phyloP scores from a whole-genome alignment of 331 rosid species.

The Telfairia occidentalis region DNA sequence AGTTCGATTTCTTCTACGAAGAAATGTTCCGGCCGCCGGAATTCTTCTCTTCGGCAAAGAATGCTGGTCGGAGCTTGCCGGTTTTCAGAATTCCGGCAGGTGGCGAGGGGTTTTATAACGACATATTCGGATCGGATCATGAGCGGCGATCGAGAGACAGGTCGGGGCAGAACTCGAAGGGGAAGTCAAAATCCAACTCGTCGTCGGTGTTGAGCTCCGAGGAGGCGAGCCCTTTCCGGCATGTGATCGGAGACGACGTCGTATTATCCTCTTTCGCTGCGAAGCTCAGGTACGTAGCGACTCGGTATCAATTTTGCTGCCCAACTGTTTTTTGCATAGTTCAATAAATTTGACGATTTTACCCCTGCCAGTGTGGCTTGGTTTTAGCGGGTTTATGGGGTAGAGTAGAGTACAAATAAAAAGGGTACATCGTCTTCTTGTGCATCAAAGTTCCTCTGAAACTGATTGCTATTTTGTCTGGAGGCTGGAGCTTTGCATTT shows the following conservation, averaged over 20 bases:
- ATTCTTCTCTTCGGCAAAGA: constrained; percentile 14
- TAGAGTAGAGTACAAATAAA: background rate
- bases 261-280: constrained; percentile 57
- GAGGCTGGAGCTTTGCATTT: background rate
- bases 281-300: constrained; percentile 53
- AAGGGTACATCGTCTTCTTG: background rate
- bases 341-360: constrained; percentile 22
- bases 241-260: constrained; percentile 47
- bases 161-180: constrained; percentile 50
- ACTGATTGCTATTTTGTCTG: constrained; percentile 9
- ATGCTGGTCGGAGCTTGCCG: constrained; percentile 37
- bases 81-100: constrained; percentile 55
- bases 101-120: constrained; percentile 39
- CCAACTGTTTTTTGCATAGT: background rate
- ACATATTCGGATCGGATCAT: constrained; percentile 58
- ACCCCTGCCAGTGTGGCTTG: constrained; percentile 14
- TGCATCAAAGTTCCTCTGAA: background rate
- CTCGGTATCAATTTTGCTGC: background rate
- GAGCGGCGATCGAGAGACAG: constrained; percentile 68
- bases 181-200: constrained; percentile 42
- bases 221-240: constrained; percentile 71
- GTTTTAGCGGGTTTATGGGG: background rate
- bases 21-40: constrained; percentile 47
- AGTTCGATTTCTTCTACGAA: constrained; percentile 30
- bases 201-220: constrained; percentile 83